These are phyloP conservation scores for Trichoderma atrobrunneum DNA, from an alignment of 2,329 filamentous ascomycete genomes.

Conservation along the genomic window DNA sequence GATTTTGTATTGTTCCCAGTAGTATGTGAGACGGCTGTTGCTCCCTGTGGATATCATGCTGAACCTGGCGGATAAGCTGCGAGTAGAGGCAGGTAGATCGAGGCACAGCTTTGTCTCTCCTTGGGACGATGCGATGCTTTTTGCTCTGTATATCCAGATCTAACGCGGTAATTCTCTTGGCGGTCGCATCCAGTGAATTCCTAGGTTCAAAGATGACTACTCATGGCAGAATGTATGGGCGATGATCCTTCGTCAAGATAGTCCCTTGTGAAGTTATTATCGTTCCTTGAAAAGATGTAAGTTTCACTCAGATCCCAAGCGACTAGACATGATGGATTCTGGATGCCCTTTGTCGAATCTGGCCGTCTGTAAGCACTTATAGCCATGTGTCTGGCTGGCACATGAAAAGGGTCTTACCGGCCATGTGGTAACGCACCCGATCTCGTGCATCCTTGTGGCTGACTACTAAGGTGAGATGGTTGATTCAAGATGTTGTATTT, in stretches of 20 bases:
- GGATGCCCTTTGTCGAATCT: not conserved
- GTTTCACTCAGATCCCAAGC: not conserved
- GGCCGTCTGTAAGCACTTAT: not conserved
- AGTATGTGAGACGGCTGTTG: not conserved
- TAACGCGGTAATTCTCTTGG: not conserved
- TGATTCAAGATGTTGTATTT: not conserved
- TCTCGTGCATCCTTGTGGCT: conserved; percentile 7
- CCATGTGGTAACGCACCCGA: not conserved
- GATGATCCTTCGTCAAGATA: not conserved
- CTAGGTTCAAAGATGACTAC: not conserved
- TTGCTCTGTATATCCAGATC: not conserved
- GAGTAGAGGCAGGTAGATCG: not conserved
- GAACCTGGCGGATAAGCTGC: not conserved
- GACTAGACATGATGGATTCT: not conserved
- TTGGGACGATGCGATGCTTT: not conserved
- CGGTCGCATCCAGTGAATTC: not conserved
- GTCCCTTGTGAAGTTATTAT: not conserved
- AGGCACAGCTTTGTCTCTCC: not conserved
- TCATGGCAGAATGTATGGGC: not conserved
- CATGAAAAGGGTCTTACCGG: not conserved
- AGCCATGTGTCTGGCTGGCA: not conserved
- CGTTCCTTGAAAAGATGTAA: not conserved
- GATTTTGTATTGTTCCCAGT: not conserved
- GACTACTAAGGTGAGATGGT: not conserved
- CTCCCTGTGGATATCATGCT: not conserved